Base-by-base conservation (phyloP, 306 rosid species). In the Citrullus mucosospermus region DNA sequence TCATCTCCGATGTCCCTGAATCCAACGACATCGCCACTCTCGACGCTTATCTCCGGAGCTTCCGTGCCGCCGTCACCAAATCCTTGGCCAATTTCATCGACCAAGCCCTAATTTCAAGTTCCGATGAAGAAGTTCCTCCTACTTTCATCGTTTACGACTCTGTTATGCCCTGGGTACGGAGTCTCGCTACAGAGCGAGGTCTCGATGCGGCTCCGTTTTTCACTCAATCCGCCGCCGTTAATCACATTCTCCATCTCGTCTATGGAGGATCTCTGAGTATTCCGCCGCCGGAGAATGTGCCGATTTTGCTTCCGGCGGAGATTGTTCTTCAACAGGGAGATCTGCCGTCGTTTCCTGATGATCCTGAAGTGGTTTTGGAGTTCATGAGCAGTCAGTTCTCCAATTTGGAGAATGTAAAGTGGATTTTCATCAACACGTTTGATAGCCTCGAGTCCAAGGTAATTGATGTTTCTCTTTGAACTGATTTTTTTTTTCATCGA, bases 381-480 rank as follows among this genome's bases (percentile, higher is more conserved):
- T 8, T 55, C 22, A 20, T 76, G 51, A 18, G 41, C 9, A 16
- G 25, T 17, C 78, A 77, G 50, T 84, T 80, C 59, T 77, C 72
- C 6, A 62, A 77, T 65, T 34, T 80, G 7, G 9, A 11, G 13
- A 39, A 55, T 6, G 84, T 81, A 6, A 76, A 80, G 46, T 84
- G 79, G 75, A 39, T 76, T 41, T 63, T 84, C 70, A 18, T 30
- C 56, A 80, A 80, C 77, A 84, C 77, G 9, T 77, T 77, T 34
- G 60, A 80, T 56, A 46, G 46, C 15, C 66, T 84, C 76, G 86
- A 84, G 39, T 15, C 32, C 32, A 63, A 67, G 83, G 83, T 79
- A 55, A 0, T 7, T 0, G 11, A 54, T 14, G 43, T 22, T 36
- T 18, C 17, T 36, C 39, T 36, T 36, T 36, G 39, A 55, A 55